These are phyloP conservation scores for Dysphania ambrosioides DNA, from an alignment of 148 eudicot species.

Conservation along the genomic window DNA sequence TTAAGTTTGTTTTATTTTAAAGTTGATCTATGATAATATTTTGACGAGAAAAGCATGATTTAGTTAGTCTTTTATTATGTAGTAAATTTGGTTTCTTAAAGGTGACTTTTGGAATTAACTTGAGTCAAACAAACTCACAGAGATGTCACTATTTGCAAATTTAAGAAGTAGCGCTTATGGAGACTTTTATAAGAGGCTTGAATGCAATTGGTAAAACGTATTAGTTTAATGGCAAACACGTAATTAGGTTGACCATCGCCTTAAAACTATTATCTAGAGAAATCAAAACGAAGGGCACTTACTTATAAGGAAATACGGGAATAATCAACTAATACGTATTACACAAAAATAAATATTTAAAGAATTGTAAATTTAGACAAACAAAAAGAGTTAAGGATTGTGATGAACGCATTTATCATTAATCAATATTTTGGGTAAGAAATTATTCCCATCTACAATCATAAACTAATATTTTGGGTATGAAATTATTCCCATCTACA, in stretches of 20 bases:
- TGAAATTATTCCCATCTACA: constrained; percentile 20
- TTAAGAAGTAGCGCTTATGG: too few relatives aligned
- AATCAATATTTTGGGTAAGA: constrained; percentile 2
- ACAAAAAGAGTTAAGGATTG: constrained; percentile 7
- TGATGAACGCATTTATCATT: constrained; percentile 20
- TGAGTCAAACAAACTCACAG: too few relatives aligned
- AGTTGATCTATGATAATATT: too few relatives aligned
- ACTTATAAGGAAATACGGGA: constrained; percentile 9
- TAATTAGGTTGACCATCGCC: constrained; percentile 27
- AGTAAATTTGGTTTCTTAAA: too few relatives aligned
- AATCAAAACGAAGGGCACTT: not conserved
- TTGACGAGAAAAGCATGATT: too few relatives aligned
- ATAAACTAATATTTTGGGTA: constrained; percentile 7
- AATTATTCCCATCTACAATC: constrained; percentile 19
- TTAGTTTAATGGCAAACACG: not conserved
- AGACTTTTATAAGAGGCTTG: too few relatives aligned
- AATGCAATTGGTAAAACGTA: too few relatives aligned
- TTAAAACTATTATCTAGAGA: constrained; percentile 9
- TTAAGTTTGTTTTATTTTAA: too few relatives aligned
- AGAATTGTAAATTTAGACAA: not conserved
- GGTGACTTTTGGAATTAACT: too few relatives aligned
- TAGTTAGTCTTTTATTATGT: too few relatives aligned
- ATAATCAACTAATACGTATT: constrained; percentile 2
- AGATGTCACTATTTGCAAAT: too few relatives aligned
- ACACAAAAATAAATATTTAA: constrained; percentile 3